Base-by-base conservation (phyloP, 345 rosid genomes). In the Isatis tinctoria region DNA sequence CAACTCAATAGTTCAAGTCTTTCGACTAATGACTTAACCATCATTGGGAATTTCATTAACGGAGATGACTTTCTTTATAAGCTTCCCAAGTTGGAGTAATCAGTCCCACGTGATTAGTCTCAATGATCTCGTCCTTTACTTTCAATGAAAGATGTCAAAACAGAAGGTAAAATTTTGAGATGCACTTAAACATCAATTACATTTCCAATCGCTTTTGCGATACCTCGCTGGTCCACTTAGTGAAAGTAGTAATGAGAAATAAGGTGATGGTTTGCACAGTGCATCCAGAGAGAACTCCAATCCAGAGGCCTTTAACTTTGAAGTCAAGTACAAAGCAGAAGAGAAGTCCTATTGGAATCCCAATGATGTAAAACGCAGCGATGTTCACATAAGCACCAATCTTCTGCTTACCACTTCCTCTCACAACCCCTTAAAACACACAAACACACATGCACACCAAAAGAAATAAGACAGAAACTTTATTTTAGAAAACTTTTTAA, bases 351-450 rank as follows among this genome's bases (percentile, higher is more conserved):
- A 37, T 41, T 22, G 51, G 62, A 39, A 68, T 51, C 37, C 64
- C 73, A 14, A 39, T 18, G 22, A 68, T 14, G 18, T 70, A 70
- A 32, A 22, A 70, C 36, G 65, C 65, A 36, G 10, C 74, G 0
- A 70, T 30, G 11, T 36, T 70, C 20, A 43, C 41, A 57, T 54
- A 70, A 41, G 74, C 65, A n/a, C 74, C 74, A 27, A 70, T 36
- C 13, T 57, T 45, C 28, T 70, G 65, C 8, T 47, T 24, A 33
- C 76, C 76, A 35, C 16, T 48, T 63, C 76, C 70, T 51, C 70
- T 73, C 26, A 64, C 62, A 48, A 73, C 30, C 6, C 69, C 70
- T 73, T 43, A 0, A 43, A 44, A 58, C 24, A 58, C 24, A 54
- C 60, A 54, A 14, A 53, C 37, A 28, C 22, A 53, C 6, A 22